Base-by-base conservation (phyloP, 208 protist species). In the Crithidia thermophila region DNA sequence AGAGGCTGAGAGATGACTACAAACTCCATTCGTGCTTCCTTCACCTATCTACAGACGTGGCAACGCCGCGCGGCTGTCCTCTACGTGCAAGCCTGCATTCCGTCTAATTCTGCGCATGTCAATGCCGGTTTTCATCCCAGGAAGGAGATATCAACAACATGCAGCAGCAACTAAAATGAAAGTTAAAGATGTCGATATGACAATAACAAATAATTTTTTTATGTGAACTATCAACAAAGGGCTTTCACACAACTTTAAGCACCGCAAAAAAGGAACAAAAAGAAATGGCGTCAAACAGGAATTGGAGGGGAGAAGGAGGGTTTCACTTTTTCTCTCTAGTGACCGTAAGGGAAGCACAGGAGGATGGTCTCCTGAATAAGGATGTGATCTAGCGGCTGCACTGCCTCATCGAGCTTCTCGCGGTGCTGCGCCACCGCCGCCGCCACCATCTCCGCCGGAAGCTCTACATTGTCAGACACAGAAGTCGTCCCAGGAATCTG, bases 301-400 rank as follows among this genome's bases (percentile, higher is more conserved):
- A 43, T 43, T 43, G 13, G 16, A 16, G 16, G 39, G 16, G 16
- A 16, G 39, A 43, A 16, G 16, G 39, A 43, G 16, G n/a, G n/a
- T n/a, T 46, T 5, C 40, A 21, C 40, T 46, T 18, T n/a, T 20
- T 46, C 16, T 4, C 16, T 39, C 21, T 5, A 74, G 11, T 30
- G 67, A 6, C 77, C 79, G 58, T 95, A 95, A 8, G 72, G 84
- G 67, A 89, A 95, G 72, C 90, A 91, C 50, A 91, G 62, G 31
- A 86, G 70, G 47, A 93, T 91, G 18, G 90, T 95, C 60, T 95
- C 90, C 43, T 86, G 82, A 39, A 95, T 82, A 3, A 95, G 57
- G 10, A 40, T 37, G 14, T 72, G 60, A 43, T 74, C 79, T 31
- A 95, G 68, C 37, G 61, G 63, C 45, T 67, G 39, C 34, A 81